These are phyloP conservation scores for Cutaneotrichosporon cavernicola DNA, from an alignment of 1,284 basidiomycete genomes.

Conservation along the genomic window DNA sequence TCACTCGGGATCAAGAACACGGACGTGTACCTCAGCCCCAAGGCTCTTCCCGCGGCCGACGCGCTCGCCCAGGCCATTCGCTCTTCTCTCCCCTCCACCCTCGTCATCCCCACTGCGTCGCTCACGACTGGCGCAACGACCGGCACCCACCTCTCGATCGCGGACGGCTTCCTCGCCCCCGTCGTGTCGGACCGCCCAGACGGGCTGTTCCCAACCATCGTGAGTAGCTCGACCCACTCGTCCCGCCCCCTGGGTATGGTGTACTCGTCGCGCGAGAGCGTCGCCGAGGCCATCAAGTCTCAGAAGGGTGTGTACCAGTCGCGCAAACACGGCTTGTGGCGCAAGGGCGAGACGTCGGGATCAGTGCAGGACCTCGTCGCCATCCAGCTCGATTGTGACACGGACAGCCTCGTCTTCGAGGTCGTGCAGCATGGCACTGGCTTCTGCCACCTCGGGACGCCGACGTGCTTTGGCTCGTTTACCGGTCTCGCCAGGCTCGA, in stretches of 20 bases:
- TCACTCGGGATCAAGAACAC: constrained; percentile 69
- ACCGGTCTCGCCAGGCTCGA: constrained; percentile 81
- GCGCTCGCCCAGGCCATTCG: constrained; percentile 60
- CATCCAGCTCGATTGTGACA: constrained; percentile 88
- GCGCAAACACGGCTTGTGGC: constrained; percentile 92
- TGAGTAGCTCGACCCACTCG: constrained; percentile 67
- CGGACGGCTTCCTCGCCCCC: constrained; percentile 79
- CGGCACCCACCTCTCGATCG: constrained; percentile 65
- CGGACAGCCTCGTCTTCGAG: constrained; percentile 85
- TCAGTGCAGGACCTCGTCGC: constrained; percentile 83
- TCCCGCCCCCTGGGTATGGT: constrained; percentile 86
- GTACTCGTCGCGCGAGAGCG: constrained; percentile 89
- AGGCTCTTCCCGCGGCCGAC: constrained; percentile 54
- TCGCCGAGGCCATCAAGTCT: constrained; percentile 81
- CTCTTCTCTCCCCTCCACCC: constrained; percentile 66
- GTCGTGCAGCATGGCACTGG: constrained; percentile 87
- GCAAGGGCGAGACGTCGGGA: constrained; percentile 94
- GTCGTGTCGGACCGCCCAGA: constrained; percentile 85
- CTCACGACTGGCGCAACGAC: constrained; percentile 62
- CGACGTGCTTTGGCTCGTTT: constrained; percentile 76
- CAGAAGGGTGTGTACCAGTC: constrained; percentile 96
- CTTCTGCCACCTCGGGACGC: constrained; percentile 87
- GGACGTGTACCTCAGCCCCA: constrained; percentile 61
- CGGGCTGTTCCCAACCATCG: constrained; percentile 88
- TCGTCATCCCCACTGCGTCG: constrained; percentile 71